A percentile compares a stretch with the other conserved stretches of the same genome.
Evolutionary conservation across 768 basidiomycete genomes (phyloP).

Genomic region (Daedalea quercina): DNA sequence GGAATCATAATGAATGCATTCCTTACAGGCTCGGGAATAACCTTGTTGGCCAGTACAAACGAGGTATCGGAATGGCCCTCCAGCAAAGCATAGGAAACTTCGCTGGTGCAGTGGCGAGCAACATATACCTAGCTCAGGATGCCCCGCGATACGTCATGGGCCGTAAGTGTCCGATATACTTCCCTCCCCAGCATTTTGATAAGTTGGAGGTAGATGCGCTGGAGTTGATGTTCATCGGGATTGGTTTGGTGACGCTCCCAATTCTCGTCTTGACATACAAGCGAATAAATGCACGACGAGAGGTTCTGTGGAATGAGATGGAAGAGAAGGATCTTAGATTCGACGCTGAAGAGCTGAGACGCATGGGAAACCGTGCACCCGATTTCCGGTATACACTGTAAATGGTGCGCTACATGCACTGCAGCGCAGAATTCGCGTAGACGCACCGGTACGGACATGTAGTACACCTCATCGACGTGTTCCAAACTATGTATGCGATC

Average conservation of each 20-base stretch:
- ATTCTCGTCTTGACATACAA: slow-evolving; percentile 42
- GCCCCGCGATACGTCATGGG: slow-evolving; percentile 37
- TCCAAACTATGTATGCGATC: no score
- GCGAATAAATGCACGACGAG: slow-evolving; percentile 50
- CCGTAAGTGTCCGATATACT: no score
- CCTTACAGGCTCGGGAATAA: slow-evolving; percentile 29
- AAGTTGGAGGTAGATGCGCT: slow-evolving; percentile 37
- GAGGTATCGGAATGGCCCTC: slow-evolving; percentile 58
- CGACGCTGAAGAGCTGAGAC: slow-evolving; percentile 22
- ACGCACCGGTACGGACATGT: no score
- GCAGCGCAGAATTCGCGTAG: no score
- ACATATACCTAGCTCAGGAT: slow-evolving; percentile 55
- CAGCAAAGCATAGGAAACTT: slow-evolving; percentile 68
- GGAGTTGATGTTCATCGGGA: slow-evolving; percentile 67
- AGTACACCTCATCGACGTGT: no score
- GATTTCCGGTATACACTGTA: slow-evolving; percentile 44
- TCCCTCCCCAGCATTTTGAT: neutral
- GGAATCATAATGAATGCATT: neutral
- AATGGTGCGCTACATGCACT: neutral
- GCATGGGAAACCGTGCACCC: slow-evolving; percentile 54
- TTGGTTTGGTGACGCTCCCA: slow-evolving; percentile 49
- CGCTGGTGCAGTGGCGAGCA: slow-evolving; percentile 55
- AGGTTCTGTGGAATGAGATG: slow-evolving; percentile 31
- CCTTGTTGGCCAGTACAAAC: slow-evolving; percentile 63
- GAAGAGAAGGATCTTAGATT: slow-evolving; percentile 12